Evolutionary conservation across 1,284 basidiomycete genomes (phyloP).

Genomic region (Puccinia sorghi): DNA sequence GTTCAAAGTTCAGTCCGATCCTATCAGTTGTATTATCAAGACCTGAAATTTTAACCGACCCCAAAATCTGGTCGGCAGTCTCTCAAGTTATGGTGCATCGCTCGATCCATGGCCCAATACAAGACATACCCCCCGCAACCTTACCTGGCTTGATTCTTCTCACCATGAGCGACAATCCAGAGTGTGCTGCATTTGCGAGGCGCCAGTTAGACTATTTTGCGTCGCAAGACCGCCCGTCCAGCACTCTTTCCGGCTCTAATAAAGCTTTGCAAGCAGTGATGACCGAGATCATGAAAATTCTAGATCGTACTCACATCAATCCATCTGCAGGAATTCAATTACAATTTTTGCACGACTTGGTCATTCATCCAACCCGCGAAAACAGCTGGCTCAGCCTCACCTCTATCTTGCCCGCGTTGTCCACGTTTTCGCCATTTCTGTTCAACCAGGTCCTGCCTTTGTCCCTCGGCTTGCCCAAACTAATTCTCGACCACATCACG

Average conservation of each 20-base stretch:
- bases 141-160: constrained; percentile 44
- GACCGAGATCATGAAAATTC: constrained; percentile 24
- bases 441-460: background rate
- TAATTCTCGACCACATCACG: constrained; percentile 38
- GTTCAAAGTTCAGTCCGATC: constrained; percentile 1
- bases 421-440: background rate
- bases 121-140: background rate
- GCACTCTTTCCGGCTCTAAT: background rate
- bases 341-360: constrained; percentile 4
- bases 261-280: constrained; percentile 21
- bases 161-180: constrained; percentile 29
- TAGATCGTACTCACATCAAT: constrained; percentile 23
- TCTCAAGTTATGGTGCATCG: constrained; percentile 25
- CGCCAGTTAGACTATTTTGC: constrained; percentile 29
- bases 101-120: background rate
- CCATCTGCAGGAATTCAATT: background rate
- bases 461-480: constrained; percentile 13
- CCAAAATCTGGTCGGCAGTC: constrained; percentile 26
- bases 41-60: constrained; percentile 25
- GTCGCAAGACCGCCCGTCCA: background rate
- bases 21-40: constrained; percentile 23
- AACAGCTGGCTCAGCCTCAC: constrained; percentile 40
- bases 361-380: constrained; percentile 34
- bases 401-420: constrained; percentile 34
- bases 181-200: constrained; percentile 38